A percentile compares a stretch with the other conserved stretches of the same genome.
phyloP scores from a whole-genome alignment of 495 filamentous ascomycete species.

The Penicillium longicatenatum region DNA sequence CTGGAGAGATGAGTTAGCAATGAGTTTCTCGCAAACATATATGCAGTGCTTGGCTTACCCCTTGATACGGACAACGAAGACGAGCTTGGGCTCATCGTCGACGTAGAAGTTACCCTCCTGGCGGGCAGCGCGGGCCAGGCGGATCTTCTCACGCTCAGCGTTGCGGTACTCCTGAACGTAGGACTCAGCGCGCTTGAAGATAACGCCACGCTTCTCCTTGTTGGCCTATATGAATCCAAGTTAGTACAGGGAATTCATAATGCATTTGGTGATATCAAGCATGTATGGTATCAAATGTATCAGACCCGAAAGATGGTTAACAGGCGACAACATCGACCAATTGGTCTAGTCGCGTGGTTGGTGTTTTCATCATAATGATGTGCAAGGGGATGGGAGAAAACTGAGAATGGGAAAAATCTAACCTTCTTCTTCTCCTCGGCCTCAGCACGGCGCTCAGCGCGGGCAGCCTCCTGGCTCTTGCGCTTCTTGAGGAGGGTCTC shows the following conservation, averaged over 20 bases:
- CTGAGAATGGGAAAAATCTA: slow-evolving; percentile 40
- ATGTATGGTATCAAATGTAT: slow-evolving; percentile 45
- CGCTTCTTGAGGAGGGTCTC: slow-evolving; percentile 99
- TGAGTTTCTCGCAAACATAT: slow-evolving; percentile 1
- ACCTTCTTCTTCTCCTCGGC: slow-evolving; percentile 88
- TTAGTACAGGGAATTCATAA: slow-evolving; percentile 40
- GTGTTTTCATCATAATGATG: slow-evolving; percentile 71
- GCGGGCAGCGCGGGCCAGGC: slow-evolving; percentile 84
- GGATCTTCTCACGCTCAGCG: slow-evolving; percentile 96
- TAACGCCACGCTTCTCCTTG: slow-evolving; percentile 94
- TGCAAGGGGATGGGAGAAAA: background rate
- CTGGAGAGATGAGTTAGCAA: slow-evolving; percentile 41
- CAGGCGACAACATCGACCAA: slow-evolving; percentile 92
- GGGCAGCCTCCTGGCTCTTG: slow-evolving; percentile 98
- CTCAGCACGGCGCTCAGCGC: slow-evolving; percentile 80
- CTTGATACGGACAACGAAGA: slow-evolving; percentile 99
- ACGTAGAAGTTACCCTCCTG: slow-evolving; percentile 92
- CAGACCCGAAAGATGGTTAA: slow-evolving; percentile 99
- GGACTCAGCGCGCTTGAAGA: slow-evolving; percentile 99
- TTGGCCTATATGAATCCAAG: slow-evolving; percentile 62
- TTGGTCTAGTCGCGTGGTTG: slow-evolving; percentile 84
- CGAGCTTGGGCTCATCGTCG: slow-evolving; percentile 89
- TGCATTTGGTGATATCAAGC: slow-evolving; percentile 18
- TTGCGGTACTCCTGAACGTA: slow-evolving; percentile 99
- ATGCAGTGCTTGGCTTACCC: slow-evolving; percentile 53